Base-by-base conservation (phyloP, 192 early-diverging fungal species). In the Mortierella claussenii region DNA sequence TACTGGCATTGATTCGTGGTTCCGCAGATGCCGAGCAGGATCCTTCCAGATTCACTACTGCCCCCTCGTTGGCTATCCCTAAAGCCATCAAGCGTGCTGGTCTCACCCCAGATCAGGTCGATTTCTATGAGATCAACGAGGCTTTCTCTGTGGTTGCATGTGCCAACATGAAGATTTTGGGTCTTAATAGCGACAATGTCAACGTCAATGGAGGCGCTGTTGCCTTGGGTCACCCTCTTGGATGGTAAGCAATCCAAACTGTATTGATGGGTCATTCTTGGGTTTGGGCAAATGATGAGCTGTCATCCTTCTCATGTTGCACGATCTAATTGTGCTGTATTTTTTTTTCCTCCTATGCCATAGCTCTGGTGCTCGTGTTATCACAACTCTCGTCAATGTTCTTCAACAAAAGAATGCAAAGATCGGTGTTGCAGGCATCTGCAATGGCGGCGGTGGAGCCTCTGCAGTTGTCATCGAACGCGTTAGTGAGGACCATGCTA, bases 161-260 rank as follows among this genome's bases (percentile, higher is more conserved):
- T 24, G 95, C 96, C 49, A 97, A 97, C 81, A 85, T 85, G 62
- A 90, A 93, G 76, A 86, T 96, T 17, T 75, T 98, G 34, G 86
- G 81, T 24, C 78, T 98, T 47, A 80, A 74, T 32, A 69, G 78
- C 9, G 89, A 90, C n/a, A 93, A 94, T 48, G 87, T 98, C 54
- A 99, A 99, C 65, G 86, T 93, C n/a, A 89, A 90, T 79, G 97
- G 97, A 60, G 97, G 97, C 50, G 96, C 97, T 28, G 96, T 98
- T 30, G 94, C 94, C 0, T 86, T 97, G 44, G 97, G 97, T n/a
- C 97, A 99, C 80, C 97, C 97, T 55, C 86, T 99, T n/a, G 97
- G 97, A 37, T 96, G 94, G 63, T 71, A 71, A 11, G 60, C 33
- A 6, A 32, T n/a, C 40, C 8, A 11, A 42, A 11, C 17, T 42